A percentile compares a stretch with the other conserved stretches of the same genome.
Conservation (phyloP, 106 monocot species). For the Cymbidium sinense region DNA sequence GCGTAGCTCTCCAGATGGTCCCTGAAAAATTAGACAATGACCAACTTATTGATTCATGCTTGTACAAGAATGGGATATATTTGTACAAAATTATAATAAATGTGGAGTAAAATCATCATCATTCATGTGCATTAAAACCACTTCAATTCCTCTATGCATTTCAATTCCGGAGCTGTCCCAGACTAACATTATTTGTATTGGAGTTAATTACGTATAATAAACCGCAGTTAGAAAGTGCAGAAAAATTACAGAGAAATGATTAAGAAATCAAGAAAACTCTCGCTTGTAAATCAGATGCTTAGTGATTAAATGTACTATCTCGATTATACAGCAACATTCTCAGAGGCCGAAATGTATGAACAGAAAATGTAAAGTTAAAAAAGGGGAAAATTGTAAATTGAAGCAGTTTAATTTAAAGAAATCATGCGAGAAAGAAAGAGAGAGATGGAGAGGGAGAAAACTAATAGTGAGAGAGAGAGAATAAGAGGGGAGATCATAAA, state of each 20-base stretch:
- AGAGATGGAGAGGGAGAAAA: too few species aligned
- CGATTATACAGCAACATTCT: background rate
- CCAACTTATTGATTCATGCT: background rate
- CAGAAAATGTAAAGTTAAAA: background rate
- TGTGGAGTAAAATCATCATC: background rate
- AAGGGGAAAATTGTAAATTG: too few species aligned
- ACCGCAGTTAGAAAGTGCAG: background rate
- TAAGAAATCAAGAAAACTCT: background rate
- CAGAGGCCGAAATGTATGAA: background rate
- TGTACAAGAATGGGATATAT: too few species aligned
- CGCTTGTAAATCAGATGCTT: background rate
- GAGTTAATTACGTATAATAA: background rate
- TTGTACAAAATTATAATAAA: background rate
- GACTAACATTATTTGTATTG: background rate
- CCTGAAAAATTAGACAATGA: slow-evolving; percentile 28
- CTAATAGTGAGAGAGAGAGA: too few species aligned
- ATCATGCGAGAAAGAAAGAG: background rate
- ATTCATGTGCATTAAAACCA: background rate
- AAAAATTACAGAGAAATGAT: background rate
- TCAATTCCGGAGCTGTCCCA: background rate
- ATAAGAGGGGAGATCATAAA: too few species aligned
- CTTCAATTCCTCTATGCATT: background rate
- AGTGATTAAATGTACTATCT: background rate
- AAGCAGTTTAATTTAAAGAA: background rate
- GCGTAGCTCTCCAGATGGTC: slow-evolving; percentile 85